Base-by-base conservation (phyloP, 2,329 filamentous ascomycete genomes). In the Venturia asperata region DNA sequence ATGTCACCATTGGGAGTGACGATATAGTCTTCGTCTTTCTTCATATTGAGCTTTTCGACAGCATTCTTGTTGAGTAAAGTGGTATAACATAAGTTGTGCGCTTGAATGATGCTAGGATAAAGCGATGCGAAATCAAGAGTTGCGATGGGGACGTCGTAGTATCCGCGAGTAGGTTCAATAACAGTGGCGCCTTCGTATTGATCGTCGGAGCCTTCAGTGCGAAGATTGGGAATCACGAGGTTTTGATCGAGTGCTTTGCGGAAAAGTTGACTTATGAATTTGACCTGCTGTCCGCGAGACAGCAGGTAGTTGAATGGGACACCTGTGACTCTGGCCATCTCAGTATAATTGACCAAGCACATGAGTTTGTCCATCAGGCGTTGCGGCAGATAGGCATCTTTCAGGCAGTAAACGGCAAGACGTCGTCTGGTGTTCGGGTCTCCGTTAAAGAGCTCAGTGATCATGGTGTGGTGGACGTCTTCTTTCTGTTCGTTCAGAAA, bases 291-390 rank as follows among this genome's bases (percentile, higher is more conserved):
- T 56, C 94, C 94, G 73, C 92, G 87, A 30, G 94, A 87, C 1
- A 99, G 83, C 56, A 99, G 83, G 73, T 89, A 96, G 74, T 96
- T 97, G 81, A 99, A 99, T 0, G 94, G 94, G 5, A 99, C 93
- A 71, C 94, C 94, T 34, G 95, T 99, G 77, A 99, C 94, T 85
- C 94, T 94, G 66, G 94, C 93, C 94, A 99, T 99, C 78, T 99
- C 94, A 0, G 94, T 97, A 73, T 97, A 97, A 75, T 99, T 99
- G 77, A 96, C 90, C n/a, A 99, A 81, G 77, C 94, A 97, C 73
- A 96, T 97, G 34, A 99, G 82, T 76, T 99, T 99, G 74, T 99
- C 94, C 87, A 99, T 92, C 63, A 99, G 77, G 67, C 95, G 82
- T 73, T 97, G 92, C 0, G 94, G 94, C 3, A 99, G 82, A 72